Evolutionary conservation across 352 stramenopile genomes (phyloP), one percentile per base, ranked within the genome.

Genomic region (Blastocystis sp.): DNA sequence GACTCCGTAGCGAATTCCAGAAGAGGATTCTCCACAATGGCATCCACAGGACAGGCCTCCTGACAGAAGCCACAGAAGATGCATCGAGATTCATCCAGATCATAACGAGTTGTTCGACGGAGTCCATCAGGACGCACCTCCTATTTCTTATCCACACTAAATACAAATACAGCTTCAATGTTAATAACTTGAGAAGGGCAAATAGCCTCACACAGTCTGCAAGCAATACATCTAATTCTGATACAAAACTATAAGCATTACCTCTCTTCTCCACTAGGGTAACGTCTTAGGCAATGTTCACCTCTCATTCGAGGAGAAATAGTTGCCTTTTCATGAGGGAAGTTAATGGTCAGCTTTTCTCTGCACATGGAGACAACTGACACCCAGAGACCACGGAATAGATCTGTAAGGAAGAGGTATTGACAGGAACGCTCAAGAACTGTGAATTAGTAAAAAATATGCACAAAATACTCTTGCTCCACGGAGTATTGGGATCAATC

Each of bases 61-160:
- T 95, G 93, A 91, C 95, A 98, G 92, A 97, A 97, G 58, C 95
- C 97, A 91, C 97, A 99, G 93, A 98, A 99, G 92, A 99, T 99
- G 92, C 97, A 99, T 93, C 99, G 99, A 90, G 97, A 99, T 96
- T 99, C 99, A 92, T 99, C 97, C 91, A 99, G 99, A 92, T 99
- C 97, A 93, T 99, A 99, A 77, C 96, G 94, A 17, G 96, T 99
- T n/a, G 97, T 99, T 91, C 97, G 95, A 90, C 97, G 94, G 42
- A 95, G 96, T 60, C 97, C 97, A 91, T 99, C 97, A 75, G 96
- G 96, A 91, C 97, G 95, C 77, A 95, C 93, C 91, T 99, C 96
- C 77, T 88, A 89, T 19, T 40, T 24, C 58, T 42, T 11, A 87
- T 33, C 11, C 15, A 70, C 37, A 11, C 30, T 35, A 91, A 92